phyloP scores from a whole-genome alignment of 805 yeast species.

The Candida lessepsii region DNA sequence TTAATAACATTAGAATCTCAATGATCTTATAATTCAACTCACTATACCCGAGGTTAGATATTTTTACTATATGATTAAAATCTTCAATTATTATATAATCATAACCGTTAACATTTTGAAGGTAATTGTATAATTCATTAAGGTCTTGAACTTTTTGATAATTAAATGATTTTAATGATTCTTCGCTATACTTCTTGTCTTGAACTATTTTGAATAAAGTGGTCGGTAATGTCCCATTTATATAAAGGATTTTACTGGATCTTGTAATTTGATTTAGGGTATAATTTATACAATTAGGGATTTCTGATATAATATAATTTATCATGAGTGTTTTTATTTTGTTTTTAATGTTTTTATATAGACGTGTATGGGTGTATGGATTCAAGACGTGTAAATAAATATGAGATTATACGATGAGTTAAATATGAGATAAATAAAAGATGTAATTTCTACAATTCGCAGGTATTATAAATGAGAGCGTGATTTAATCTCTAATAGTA shows the following conservation, averaged over 20 bases:
- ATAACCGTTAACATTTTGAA: background rate
- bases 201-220: constrained; percentile 11
- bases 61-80: constrained; percentile 11
- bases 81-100: constrained; percentile 13
- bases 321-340: background rate
- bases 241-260: constrained; percentile 8
- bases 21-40: constrained; percentile 11
- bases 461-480: background rate
- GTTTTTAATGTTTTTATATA: background rate
- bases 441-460: background rate
- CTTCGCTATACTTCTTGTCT: constrained; percentile 5
- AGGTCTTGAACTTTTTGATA: constrained; percentile 13
- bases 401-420: too few species aligned
- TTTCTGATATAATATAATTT: constrained; percentile 1
- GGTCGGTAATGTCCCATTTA: constrained; percentile 17
- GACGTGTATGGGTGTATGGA: too few species aligned
- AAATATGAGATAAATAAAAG: too few species aligned
- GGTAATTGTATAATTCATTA: constrained; percentile 6
- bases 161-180: constrained; percentile 14
- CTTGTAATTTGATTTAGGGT: background rate
- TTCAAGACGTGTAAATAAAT: too few species aligned
- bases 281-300: background rate
- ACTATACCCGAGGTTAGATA: constrained; percentile 10
- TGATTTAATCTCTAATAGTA: too few species aligned
- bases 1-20: constrained; percentile 13